Percentiles rank a stretch among this genome's conserved stretches.
These are phyloP conservation scores for Venturia aucupariae DNA, from an alignment of 2,329 filamentous ascomycete species.

Conservation along the genomic window DNA sequence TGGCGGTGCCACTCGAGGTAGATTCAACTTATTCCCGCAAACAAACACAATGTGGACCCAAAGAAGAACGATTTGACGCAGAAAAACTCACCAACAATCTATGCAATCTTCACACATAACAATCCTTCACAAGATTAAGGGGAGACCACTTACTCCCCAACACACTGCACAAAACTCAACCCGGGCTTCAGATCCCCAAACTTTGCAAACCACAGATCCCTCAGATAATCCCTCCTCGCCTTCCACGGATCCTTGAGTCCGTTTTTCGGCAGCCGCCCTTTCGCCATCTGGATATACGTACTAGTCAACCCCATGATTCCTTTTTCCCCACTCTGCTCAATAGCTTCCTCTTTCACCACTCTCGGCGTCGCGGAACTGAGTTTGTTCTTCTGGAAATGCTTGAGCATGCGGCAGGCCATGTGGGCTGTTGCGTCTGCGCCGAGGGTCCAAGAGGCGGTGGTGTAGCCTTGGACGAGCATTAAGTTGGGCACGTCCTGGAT, in stretches of 20 bases:
- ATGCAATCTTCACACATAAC: background rate
- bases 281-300: conserved; percentile 42
- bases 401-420: conserved; percentile 43
- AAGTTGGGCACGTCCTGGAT: conserved; percentile 54
- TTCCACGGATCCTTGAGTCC: conserved; percentile 36
- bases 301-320: conserved; percentile 37
- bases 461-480: conserved; percentile 50
- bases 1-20: too few relatives aligned
- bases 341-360: conserved; percentile 21
- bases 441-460: conserved; percentile 52
- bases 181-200: conserved; percentile 34
- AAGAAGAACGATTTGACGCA: too few relatives aligned
- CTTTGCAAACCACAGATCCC: conserved; percentile 34
- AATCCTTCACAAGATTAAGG: background rate
- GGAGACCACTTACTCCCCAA: background rate
- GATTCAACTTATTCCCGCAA: too few relatives aligned
- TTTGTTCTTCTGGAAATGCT: conserved; percentile 38
- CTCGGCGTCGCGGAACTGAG: conserved; percentile 37
- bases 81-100: background rate
- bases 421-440: conserved; percentile 47
- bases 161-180: conserved; percentile 25
- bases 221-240: conserved; percentile 34
- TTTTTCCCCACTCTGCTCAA: conserved; percentile 30
- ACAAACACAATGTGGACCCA: too few relatives aligned
- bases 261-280: conserved; percentile 37